phyloP scores from a whole-genome alignment of 78 protist genomes.

The Guillardia theta region DNA sequence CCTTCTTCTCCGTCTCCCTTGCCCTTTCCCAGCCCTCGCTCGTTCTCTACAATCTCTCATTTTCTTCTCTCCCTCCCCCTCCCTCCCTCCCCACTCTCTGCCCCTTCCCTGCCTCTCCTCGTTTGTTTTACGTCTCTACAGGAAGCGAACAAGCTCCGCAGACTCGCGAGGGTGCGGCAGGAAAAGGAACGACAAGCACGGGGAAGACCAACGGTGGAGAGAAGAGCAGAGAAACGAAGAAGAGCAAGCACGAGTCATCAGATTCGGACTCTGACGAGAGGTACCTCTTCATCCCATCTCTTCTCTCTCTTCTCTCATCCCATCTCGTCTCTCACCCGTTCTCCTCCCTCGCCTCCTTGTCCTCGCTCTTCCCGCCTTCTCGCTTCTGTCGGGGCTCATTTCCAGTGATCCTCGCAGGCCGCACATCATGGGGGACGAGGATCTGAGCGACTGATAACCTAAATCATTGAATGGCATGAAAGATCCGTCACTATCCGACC shows the following conservation, averaged over 20 bases:
- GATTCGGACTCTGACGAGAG: not conserved
- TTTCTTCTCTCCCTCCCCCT: not conserved
- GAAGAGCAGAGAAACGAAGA: not conserved
- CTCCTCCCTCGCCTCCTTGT: not conserved
- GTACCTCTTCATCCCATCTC: not conserved
- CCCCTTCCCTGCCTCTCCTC: not conserved
- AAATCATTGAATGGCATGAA: too few relatives aligned
- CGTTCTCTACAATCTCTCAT: not conserved
- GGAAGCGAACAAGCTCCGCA: too few relatives aligned
- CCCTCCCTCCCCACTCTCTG: not conserved
- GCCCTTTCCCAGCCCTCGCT: not conserved
- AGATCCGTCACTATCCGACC: too few relatives aligned
- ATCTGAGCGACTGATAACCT: not conserved
- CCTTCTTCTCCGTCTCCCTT: not conserved
- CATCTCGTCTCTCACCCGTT: not conserved
- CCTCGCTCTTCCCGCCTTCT: not conserved
- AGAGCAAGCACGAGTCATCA: not conserved
- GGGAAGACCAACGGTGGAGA: not conserved
- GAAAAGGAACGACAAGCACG: not conserved
- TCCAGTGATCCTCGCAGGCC: not conserved
- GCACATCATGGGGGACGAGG: not conserved
- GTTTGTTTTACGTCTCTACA: not conserved
- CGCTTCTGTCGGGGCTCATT: not conserved
- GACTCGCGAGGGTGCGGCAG: too few relatives aligned
- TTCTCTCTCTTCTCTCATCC: not conserved